phyloP scores from a whole-genome alignment of 176 grass and related monocot genomes.

The Thalia dealbata region DNA sequence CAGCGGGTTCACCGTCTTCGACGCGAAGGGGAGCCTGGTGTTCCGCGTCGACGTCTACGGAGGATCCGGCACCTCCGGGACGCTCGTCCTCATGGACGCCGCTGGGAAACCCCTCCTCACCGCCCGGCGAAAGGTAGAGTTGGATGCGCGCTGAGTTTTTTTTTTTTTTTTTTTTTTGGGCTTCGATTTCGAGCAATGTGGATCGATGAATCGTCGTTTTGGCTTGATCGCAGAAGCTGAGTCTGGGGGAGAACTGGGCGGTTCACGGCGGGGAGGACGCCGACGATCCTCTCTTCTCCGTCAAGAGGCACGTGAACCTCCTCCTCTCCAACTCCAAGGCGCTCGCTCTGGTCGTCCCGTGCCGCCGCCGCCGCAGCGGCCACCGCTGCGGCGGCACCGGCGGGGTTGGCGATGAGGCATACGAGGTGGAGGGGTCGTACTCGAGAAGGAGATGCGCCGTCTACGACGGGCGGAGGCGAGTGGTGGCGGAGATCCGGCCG shows the following conservation, averaged over 20 bases:
- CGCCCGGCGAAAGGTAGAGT: conserved; percentile 48
- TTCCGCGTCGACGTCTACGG: conserved; percentile 90
- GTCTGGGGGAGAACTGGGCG: conserved; percentile 59
- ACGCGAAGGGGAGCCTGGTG: conserved; percentile 55
- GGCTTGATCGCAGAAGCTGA: conserved; percentile 40
- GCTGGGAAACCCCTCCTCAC: conserved; percentile 46
- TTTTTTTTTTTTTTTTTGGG: too few species aligned
- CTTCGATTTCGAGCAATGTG: too few species aligned
- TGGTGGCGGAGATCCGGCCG: conserved; percentile 46
- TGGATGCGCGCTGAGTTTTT: too few species aligned
- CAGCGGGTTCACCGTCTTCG: conserved; percentile 86
- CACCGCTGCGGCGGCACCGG: conserved; percentile 27
- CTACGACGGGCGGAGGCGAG: conserved; percentile 43
- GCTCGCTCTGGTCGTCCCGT: conserved; percentile 35
- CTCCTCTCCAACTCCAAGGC: conserved; percentile 17
- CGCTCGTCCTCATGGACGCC: conserved; percentile 82
- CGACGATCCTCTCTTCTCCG: conserved; percentile 33
- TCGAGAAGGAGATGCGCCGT: conserved; percentile 53
- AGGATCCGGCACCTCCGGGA: conserved; percentile 36
- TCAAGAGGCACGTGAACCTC: conserved; percentile 35
- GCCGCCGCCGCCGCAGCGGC: conserved; percentile 4
- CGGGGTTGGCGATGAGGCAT: conserved; percentile 48
- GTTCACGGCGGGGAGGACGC: conserved; percentile 46
- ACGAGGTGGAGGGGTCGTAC: conserved; percentile 74
- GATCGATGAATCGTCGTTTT: too few species aligned